A percentile compares a stretch with the other conserved stretches of the same genome.
These are phyloP conservation scores for rapeseed (Brassica napus) DNA, from an alignment of 345 rosid species.

Conservation along the genomic window DNA sequence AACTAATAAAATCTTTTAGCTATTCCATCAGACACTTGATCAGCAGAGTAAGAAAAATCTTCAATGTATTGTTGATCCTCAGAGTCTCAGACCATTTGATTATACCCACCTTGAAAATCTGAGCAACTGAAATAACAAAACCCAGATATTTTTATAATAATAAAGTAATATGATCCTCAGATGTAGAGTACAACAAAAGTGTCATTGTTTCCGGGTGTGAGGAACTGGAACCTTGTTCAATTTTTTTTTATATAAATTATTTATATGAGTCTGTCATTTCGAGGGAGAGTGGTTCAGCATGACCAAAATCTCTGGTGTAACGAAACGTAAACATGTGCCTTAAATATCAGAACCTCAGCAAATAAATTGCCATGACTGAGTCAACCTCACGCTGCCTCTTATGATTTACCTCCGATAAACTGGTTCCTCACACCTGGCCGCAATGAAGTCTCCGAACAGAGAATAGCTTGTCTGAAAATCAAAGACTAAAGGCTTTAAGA, in stretches of 20 bases:
- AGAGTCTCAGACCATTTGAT: no score
- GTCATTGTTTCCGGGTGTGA: background rate
- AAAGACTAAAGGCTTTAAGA: background rate
- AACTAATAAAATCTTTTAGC: no score
- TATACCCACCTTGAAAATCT: no score
- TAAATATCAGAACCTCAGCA: background rate
- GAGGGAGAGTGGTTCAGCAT: background rate
- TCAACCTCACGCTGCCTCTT: background rate
- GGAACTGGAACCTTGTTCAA: background rate
- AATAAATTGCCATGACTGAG: background rate
- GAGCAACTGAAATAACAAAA: no score
- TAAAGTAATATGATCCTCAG: no score
- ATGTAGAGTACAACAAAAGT: background rate
- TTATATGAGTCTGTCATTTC: background rate
- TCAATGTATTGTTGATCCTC: no score
- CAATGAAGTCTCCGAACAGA: background rate
- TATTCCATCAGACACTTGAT: no score
- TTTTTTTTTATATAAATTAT: no score
- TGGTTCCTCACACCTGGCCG: background rate
- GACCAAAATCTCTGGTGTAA: background rate
- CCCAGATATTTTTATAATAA: no score
- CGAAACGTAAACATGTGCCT: background rate
- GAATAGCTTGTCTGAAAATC: background rate
- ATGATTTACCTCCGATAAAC: background rate
- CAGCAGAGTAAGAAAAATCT: no score